These are phyloP conservation scores for Eucalyptus cloeziana DNA, from an alignment of 345 rosid species.

Conservation along the genomic window DNA sequence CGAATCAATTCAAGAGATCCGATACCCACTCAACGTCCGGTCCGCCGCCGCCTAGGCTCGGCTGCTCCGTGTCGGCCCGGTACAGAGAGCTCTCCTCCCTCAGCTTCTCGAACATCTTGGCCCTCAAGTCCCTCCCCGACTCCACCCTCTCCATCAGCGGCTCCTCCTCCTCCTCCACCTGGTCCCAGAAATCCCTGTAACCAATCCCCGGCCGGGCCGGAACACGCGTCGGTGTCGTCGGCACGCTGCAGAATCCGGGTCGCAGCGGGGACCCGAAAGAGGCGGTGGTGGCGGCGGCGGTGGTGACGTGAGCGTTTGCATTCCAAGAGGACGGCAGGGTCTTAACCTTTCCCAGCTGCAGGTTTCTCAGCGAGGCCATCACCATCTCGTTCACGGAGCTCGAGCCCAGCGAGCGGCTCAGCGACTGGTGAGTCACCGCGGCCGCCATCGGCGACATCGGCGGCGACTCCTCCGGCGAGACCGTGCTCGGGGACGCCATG, in stretches of 20 bases:
- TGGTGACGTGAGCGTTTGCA: background rate
- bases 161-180: slow-evolving; percentile 34
- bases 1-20: slow-evolving; percentile 38
- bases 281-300: background rate
- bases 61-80: slow-evolving; percentile 6
- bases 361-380: slow-evolving; percentile 41
- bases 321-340: slow-evolving; percentile 36
- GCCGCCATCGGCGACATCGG: slow-evolving; percentile 47
- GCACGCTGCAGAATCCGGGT: slow-evolving; percentile 48
- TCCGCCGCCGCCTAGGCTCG: background rate
- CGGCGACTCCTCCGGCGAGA: slow-evolving; percentile 25
- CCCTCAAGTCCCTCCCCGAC: slow-evolving; percentile 67
- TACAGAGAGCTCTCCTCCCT: slow-evolving; percentile 53
- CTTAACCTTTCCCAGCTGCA: slow-evolving; percentile 57
- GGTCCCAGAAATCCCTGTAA: slow-evolving; percentile 39
- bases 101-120: slow-evolving; percentile 55
- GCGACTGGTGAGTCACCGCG: slow-evolving; percentile 23
- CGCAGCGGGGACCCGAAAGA: slow-evolving; percentile 39
- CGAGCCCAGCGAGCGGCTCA: slow-evolving; percentile 46
- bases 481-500: slow-evolving; percentile 4
- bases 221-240: slow-evolving; percentile 39
- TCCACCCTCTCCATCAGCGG: slow-evolving; percentile 74
- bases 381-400: slow-evolving; percentile 38
- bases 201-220: slow-evolving; percentile 14
- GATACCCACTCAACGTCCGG: slow-evolving; percentile 86